phyloP scores from a whole-genome alignment of 2,329 filamentous ascomycete species.

The Teratosphaeria zuluensis region DNA sequence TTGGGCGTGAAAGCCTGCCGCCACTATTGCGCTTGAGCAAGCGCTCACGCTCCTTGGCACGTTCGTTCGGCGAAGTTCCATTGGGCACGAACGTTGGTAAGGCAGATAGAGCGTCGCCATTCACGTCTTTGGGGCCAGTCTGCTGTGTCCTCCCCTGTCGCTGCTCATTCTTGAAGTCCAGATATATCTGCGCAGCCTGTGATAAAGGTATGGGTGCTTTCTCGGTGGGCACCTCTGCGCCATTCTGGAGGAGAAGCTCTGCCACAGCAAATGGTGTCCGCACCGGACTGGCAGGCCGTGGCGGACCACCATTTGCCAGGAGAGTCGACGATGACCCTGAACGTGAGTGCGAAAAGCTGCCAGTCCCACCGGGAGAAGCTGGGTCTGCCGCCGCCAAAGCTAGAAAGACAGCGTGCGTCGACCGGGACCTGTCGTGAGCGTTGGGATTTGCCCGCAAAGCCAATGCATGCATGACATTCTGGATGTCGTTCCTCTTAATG shows the following conservation, averaged over 20 bases:
- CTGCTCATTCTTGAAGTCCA: conserved; percentile 63
- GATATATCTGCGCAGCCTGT: conserved; percentile 67
- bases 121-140: conserved; percentile 18
- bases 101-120: conserved; percentile 50
- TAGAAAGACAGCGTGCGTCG: conserved; percentile 81
- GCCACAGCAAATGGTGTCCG: conserved; percentile 69
- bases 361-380: conserved; percentile 55
- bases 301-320: conserved; percentile 20
- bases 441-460: conserved; percentile 84
- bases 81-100: conserved; percentile 45
- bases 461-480: conserved; percentile 82
- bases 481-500: conserved; percentile 93
- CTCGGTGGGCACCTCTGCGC: conserved; percentile 69
- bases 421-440: conserved; percentile 70
- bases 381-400: conserved; percentile 90
- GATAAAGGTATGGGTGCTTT: conserved; percentile 78
- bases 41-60: conserved; percentile 15
- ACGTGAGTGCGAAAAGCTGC: conserved; percentile 35
- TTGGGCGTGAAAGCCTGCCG: conserved; percentile 10
- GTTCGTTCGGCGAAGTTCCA: conserved; percentile 5
- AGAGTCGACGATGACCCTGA: conserved; percentile 32
- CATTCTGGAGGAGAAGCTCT: conserved; percentile 86
- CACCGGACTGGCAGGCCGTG: conserved; percentile 29
- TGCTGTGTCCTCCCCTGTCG: conserved; percentile 25
- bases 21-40: conserved; percentile 18